phyloP scores from a whole-genome alignment of 129 eudicot species.

The Calendula officinalis region DNA sequence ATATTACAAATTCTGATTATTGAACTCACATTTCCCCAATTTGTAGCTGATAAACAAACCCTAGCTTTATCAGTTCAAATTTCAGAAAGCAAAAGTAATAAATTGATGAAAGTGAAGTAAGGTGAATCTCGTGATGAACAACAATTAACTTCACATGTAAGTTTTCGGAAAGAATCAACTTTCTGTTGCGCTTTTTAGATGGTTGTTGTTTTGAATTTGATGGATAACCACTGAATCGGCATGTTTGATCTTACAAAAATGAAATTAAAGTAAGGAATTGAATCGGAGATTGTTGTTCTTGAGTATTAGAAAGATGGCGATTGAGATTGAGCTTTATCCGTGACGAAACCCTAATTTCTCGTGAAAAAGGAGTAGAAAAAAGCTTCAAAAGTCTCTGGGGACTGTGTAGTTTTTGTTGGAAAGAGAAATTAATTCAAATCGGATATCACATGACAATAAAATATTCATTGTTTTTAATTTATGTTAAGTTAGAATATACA shows the following conservation, averaged over 20 bases:
- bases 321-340: not conserved
- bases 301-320: conserved; percentile 14
- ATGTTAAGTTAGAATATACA: not conserved
- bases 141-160: conserved; percentile 21
- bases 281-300: conserved; percentile 5
- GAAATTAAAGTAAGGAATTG: not conserved
- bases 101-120: not conserved
- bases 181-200: not conserved
- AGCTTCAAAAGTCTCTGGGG: not conserved
- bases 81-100: not conserved
- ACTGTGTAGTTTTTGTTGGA: not conserved
- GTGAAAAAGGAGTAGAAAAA: conserved; percentile 2
- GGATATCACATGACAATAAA: not conserved
- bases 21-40: not conserved
- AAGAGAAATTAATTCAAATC: not conserved
- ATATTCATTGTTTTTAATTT: not conserved
- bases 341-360: conserved; percentile 21
- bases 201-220: not conserved
- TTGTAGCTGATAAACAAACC: not conserved
- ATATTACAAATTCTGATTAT: not conserved
- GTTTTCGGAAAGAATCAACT: conserved; percentile 23
- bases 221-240: not conserved
- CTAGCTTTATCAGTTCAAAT: not conserved
- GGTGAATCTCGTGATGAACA: conserved; percentile 11
- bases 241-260: not conserved